A percentile compares a stretch with the other conserved stretches of the same genome.
phyloP scores from a whole-genome alignment of 1,139 yeast genomes.

The Pichia sp. region DNA sequence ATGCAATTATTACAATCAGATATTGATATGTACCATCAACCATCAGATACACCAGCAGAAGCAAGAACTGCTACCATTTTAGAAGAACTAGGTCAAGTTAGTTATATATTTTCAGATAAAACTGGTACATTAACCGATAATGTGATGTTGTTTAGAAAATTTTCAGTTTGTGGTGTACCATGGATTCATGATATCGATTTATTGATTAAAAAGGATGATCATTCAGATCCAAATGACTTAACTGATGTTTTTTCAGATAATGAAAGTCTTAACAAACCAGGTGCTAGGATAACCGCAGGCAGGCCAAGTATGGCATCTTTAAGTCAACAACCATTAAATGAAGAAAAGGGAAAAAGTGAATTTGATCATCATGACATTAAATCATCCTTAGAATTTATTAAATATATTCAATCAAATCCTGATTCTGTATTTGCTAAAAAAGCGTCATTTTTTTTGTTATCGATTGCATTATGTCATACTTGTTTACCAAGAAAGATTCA shows the following conservation, averaged over 20 bases:
- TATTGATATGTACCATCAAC: conserved; percentile 87
- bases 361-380: conserved; percentile 24
- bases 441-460: conserved; percentile 71
- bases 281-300: conserved; percentile 36
- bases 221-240: conserved; percentile 12
- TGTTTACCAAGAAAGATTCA: conserved; percentile 61
- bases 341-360: conserved; percentile 3
- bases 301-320: conserved; percentile 48
- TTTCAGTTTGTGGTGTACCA: conserved; percentile 79
- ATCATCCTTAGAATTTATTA: conserved; percentile 57
- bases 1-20: conserved; percentile 77
- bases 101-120: conserved; percentile 90
- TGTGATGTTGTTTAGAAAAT: conserved; percentile 76
- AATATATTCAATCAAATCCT: conserved; percentile 67
- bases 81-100: conserved; percentile 95
- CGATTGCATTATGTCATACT: conserved; percentile 83
- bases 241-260: conserved; percentile 11
- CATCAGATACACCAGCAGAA: conserved; percentile 84
- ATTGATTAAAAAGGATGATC: conserved; percentile 24
- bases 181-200: conserved; percentile 80
- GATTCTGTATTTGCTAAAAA: conserved; percentile 60
- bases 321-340: background rate
- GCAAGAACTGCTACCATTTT: conserved; percentile 92
- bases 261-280: conserved; percentile 16
- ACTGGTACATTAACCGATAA: conserved; percentile 96